These are phyloP conservation scores for Fraxinus pennsylvanica DNA, from an alignment of 257 asterid genomes.

Conservation along the genomic window DNA sequence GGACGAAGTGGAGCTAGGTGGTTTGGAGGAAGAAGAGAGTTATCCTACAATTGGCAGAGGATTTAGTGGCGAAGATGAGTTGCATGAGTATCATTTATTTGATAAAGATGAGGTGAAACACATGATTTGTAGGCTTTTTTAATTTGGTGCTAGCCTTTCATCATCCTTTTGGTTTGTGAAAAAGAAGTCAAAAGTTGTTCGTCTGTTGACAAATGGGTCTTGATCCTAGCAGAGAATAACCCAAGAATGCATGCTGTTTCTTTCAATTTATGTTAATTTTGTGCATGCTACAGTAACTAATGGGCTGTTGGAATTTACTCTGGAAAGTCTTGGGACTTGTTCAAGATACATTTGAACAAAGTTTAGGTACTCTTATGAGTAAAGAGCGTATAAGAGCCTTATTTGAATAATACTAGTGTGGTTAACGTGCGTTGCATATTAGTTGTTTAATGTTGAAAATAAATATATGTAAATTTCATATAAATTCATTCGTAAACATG, in stretches of 20 bases:
- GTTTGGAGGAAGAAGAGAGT: constrained; percentile 53
- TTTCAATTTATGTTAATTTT: background rate
- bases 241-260: background rate
- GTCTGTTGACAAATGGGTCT: background rate
- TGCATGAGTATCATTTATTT: constrained; percentile 75
- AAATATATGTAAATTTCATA: too few relatives aligned
- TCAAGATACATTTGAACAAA: background rate
- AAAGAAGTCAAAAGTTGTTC: background rate
- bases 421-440: too few relatives aligned
- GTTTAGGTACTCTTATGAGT: too few relatives aligned
- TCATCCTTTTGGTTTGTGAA: background rate
- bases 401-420: too few relatives aligned
- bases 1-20: constrained; percentile 72
- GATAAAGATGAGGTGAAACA: constrained; percentile 76
- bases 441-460: too few relatives aligned
- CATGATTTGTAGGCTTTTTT: background rate
- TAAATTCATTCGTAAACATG: too few relatives aligned
- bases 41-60: constrained; percentile 35
- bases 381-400: too few relatives aligned
- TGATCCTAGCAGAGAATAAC: background rate
- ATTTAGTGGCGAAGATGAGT: constrained; percentile 46
- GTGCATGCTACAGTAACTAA: background rate
- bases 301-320: background rate
- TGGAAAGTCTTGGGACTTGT: background rate
- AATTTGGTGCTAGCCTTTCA: background rate